A percentile compares a stretch with the other conserved stretches of the same genome.
phyloP scores from a whole-genome alignment of 768 basidiomycete species.

The Suillus ampliporus region DNA sequence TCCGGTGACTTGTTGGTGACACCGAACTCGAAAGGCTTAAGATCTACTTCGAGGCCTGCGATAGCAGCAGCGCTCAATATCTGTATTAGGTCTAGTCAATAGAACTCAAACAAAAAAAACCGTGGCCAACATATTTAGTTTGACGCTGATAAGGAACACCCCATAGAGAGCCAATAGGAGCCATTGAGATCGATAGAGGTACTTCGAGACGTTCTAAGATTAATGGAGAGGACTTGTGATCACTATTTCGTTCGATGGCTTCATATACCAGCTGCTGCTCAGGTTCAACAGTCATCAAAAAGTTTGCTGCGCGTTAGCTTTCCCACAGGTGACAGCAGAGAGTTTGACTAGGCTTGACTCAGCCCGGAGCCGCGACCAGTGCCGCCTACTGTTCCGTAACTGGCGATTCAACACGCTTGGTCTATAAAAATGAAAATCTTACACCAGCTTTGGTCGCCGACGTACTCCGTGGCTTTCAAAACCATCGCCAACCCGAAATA shows the following conservation, averaged over 20 bases:
- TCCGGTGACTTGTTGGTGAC: slow-evolving; percentile 35
- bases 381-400: neutral
- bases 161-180: slow-evolving; percentile 33
- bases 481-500: neutral
- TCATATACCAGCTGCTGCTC: neutral
- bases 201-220: neutral
- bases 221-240: neutral
- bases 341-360: too few species aligned
- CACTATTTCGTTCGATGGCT: neutral
- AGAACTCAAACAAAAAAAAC: neutral
- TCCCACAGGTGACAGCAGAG: neutral
- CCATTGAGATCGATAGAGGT: slow-evolving; percentile 18
- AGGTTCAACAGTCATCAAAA: neutral
- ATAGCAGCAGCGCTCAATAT: slow-evolving; percentile 30
- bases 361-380: neutral
- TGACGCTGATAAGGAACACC: slow-evolving; percentile 31
- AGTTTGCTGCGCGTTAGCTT: neutral
- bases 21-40: slow-evolving; percentile 23
- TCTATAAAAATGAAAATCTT: neutral
- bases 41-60: slow-evolving; percentile 33
- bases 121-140: slow-evolving; percentile 31
- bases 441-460: neutral
- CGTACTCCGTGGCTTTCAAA: neutral
- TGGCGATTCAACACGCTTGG: neutral
- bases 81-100: slow-evolving; percentile 15